Evolutionary conservation across 2,329 filamentous ascomycete genomes (phyloP).

Genomic region (Aurifilum marmelostoma): DNA sequence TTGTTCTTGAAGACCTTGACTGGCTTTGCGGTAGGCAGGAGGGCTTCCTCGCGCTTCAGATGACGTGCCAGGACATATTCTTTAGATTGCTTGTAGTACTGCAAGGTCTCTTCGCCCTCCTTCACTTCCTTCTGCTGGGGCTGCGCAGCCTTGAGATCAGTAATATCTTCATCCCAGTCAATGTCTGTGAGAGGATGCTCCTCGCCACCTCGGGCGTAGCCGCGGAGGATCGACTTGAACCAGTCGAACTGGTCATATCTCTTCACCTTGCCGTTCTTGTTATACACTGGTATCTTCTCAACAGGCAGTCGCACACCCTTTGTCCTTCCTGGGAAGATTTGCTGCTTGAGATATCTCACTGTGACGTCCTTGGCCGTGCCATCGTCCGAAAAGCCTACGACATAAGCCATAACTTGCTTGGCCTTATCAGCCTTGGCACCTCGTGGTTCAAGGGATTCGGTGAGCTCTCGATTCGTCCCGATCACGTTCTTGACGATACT

Average conservation of each 20-base stretch:
- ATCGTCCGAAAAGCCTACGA: slow-evolving; percentile 80
- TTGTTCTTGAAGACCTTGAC: slow-evolving; percentile 77
- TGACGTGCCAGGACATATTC: slow-evolving; percentile 87
- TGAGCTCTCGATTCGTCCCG: slow-evolving; percentile 71
- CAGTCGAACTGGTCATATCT: slow-evolving; percentile 81
- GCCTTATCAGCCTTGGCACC: slow-evolving; percentile 82
- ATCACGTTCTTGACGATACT: slow-evolving; percentile 70
- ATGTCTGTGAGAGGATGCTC: slow-evolving; percentile 64
- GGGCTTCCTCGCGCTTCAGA: slow-evolving; percentile 87
- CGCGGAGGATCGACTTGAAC: slow-evolving; percentile 80
- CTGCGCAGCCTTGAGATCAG: slow-evolving; percentile 73
- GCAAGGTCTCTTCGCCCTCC: slow-evolving; percentile 79
- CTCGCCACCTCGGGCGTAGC: slow-evolving; percentile 61
- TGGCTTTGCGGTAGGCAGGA: slow-evolving; percentile 68
- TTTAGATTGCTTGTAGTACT: slow-evolving; percentile 83
- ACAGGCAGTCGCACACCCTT: slow-evolving; percentile 79
- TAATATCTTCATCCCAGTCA: slow-evolving; percentile 79
- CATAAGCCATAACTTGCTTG: slow-evolving; percentile 88
- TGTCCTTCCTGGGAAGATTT: slow-evolving; percentile 82
- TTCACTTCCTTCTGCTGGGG: slow-evolving; percentile 73
- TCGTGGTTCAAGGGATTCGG: slow-evolving; percentile 79
- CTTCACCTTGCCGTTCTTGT: slow-evolving; percentile 75
- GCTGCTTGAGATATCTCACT: slow-evolving; percentile 82
- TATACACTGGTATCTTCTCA: slow-evolving; percentile 81
- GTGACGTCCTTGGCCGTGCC: slow-evolving; percentile 95